A percentile compares a stretch with the other conserved stretches of the same genome.
Evolutionary conservation across 148 eudicot genomes (phyloP).

Genomic region (Dianthus caryophyllus): DNA sequence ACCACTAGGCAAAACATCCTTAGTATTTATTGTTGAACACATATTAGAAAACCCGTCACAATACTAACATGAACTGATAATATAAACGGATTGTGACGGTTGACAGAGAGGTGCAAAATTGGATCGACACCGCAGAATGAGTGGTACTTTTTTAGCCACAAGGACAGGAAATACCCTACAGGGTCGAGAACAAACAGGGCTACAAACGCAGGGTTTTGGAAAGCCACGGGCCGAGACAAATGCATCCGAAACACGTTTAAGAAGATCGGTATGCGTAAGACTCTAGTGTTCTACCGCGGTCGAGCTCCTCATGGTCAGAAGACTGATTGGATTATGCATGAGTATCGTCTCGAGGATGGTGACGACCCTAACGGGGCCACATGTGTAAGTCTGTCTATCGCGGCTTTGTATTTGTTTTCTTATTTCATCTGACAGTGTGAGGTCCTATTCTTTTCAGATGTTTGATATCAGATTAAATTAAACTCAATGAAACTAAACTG

Average conservation of each 20-base stretch:
- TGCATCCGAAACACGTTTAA: conserved; percentile 71
- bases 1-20: no score
- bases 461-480: no score
- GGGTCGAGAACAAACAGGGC: conserved; percentile 94
- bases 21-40: no score
- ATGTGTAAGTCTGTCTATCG: conserved; percentile 23
- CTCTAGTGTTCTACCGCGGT: conserved; percentile 85
- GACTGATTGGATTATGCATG: conserved; percentile 98
- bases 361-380: conserved; percentile 47
- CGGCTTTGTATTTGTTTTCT: no score
- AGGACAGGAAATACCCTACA: conserved; percentile 88
- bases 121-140: conserved; percentile 91
- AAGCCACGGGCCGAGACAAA: conserved; percentile 92
- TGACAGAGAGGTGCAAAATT: conserved; percentile 71
- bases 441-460: no score
- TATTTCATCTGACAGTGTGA: no score
- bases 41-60: no score
- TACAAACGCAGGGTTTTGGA: conserved; percentile 94
- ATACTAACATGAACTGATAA: no score
- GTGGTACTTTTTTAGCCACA: conserved; percentile 95
- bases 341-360: conserved; percentile 75
- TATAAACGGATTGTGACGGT: no score
- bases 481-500: no score
- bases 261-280: conserved; percentile 96
- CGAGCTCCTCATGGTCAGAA: conserved; percentile 97